Evolutionary conservation across 148 eudicot species (phyloP), one percentile per base, ranked within the genome.

Genomic region (Fagopyrum homotropicum): DNA sequence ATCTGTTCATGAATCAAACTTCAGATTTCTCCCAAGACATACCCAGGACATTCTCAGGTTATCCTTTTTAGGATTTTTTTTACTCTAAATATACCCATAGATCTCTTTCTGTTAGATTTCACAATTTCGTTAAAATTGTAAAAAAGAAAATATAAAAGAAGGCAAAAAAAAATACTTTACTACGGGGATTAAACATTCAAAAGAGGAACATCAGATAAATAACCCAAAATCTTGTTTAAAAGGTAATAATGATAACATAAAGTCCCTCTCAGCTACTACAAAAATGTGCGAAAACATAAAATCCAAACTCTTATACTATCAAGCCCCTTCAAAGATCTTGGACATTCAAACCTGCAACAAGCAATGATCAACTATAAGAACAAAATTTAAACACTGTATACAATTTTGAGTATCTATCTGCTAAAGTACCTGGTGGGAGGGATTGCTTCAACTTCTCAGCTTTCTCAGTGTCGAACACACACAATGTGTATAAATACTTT

Each of bases 391-490:
- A 35, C 40, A 35, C 40, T 1, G 3, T 35, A 35, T 35, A 35
- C 40, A 1, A 35, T 35, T 35, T 35, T 35, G 40, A 1, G 3
- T 35, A 35, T 35, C 40, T 3, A 19, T 9, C 10, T 1, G 30
- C 55, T 56, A 3, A 12, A 1, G 6, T 72, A 83, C 85, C 83
- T 64, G 83, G 85, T 26, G 85, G 85, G 35, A 83, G 83, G 50
- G 85, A 83, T 69, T 83, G 85, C 81, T 83, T 83, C 83, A 80
- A 75, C 81, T 83, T 83, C 56, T 80, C 85, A 7, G 85, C 85
- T 68, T 83, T 83, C 83, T 80, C 85, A 1, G 85, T 66, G 54
- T 83, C 85, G 17, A 66, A 57, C 54, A 83, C 83, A 73, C 85
- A 83, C 0, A 83, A 77, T 2, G 85, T 80, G 81, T 83, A 83